Evolutionary conservation across 129 eudicot species (phyloP).

Genomic region (Escallonia rubra): DNA sequence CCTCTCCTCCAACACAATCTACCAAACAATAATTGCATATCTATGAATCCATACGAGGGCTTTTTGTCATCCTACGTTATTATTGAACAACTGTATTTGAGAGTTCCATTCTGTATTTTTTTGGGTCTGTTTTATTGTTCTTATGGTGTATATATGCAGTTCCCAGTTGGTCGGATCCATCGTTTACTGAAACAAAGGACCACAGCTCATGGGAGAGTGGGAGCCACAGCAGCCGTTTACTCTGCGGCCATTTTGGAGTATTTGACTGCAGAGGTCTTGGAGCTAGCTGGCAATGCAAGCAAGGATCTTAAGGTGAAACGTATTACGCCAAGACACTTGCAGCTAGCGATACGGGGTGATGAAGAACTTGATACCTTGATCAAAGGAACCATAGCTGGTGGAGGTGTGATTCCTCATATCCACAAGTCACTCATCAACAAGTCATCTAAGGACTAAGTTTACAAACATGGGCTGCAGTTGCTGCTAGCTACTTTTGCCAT

Average conservation of each 20-base stretch:
- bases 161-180: constrained; percentile 74
- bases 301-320: constrained; percentile 75
- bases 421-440: constrained; percentile 92
- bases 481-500: too few relatives aligned
- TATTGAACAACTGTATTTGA: too few relatives aligned
- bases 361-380: constrained; percentile 75
- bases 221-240: constrained; percentile 71
- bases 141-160: constrained; percentile 16
- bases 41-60: too few relatives aligned
- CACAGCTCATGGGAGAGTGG: constrained; percentile 62
- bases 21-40: too few relatives aligned
- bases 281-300: constrained; percentile 79
- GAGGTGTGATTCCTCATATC: constrained; percentile 91
- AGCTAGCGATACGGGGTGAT: constrained; percentile 68
- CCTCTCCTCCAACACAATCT: too few relatives aligned
- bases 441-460: constrained; percentile 57
- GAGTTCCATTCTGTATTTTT: too few relatives aligned
- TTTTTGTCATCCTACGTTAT: too few relatives aligned
- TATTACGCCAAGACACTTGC: constrained; percentile 71
- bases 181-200: constrained; percentile 66
- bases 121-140: too few relatives aligned
- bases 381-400: constrained; percentile 85
- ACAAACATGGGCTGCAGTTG: too few relatives aligned
- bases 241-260: constrained; percentile 75
- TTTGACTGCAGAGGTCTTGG: constrained; percentile 66